Evolutionary conservation across 2,329 filamentous ascomycete genomes (phyloP), one percentile per base, ranked within the genome.

Genomic region (Leptosphaerulina australis): DNA sequence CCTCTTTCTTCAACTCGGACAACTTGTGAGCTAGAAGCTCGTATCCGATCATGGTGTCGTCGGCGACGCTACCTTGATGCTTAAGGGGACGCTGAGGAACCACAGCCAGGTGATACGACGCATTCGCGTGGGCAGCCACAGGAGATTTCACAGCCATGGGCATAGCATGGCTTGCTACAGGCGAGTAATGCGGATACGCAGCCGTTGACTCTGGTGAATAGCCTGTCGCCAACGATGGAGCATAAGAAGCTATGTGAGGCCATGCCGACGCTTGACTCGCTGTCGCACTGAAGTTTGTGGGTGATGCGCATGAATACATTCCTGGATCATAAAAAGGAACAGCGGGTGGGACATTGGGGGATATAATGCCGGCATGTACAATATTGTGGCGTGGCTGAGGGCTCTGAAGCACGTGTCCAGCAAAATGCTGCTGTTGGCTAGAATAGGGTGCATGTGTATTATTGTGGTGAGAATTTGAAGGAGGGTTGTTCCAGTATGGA

Each of bases 11-110:
- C 18, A 64, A 30, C 43, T 67, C 62, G 45, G 67, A 64, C 39
- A 74, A 63, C 50, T 72, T 71, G 33, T 65, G 59, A 10, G 73
- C 73, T 21, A 75, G 56, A 25, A 70, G 56, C 50, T 74, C 73
- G 47, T 75, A 74, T 26, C 73, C 73, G 25, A 68, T 57, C 18
- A 71, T 55, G 17, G 69, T 71, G 15, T 59, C 63, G 35, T 55
- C 57, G 35, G 62, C 36, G 47, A 68, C 64, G 14, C 63, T 45
- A 2, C 55, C 58, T 31, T 58, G 33, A 12, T 57, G 56, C 40
- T 67, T 57, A 11, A 51, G 53, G 47, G 66, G 60, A 43, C 66
- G 67, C 34, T 65, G 59, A 33, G 63, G 62, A 14, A 66, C 59
- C 41, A 70, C 66, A 18, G 43, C 53, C 40, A 58, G 48, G 25